Conservation (phyloP, 1,284 basidiomycete species). For the Apiotrichum sp. region DNA sequence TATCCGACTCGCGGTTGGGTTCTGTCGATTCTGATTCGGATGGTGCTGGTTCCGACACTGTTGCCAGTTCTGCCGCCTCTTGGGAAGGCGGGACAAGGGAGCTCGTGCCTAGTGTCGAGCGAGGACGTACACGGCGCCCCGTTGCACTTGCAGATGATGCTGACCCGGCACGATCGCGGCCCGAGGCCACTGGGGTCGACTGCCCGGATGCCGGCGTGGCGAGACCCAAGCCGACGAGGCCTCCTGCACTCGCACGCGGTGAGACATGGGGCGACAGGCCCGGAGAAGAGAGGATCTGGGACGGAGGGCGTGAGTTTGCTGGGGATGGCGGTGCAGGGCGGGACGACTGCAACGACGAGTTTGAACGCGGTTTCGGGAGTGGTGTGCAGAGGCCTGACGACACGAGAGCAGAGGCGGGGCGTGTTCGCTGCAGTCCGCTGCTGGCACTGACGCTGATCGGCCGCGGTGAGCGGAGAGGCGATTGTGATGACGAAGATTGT, state of each 20-base stretch:
- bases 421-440: not conserved
- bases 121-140: slow-evolving; percentile 4
- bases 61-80: not conserved
- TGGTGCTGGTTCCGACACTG: not conserved
- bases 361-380: slow-evolving; percentile 21
- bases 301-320: slow-evolving; percentile 28
- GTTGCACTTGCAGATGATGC: not conserved
- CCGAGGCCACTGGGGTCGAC: not conserved
- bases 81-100: not conserved
- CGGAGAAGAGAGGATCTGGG: slow-evolving; percentile 18
- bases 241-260: not conserved
- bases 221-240: not conserved
- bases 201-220: not conserved
- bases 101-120: slow-evolving; percentile 7
- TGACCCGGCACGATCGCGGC: slow-evolving; percentile 6
- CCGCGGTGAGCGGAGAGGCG: not conserved
- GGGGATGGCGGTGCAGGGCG: slow-evolving; percentile 41
- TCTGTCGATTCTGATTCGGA: no score
- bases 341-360: slow-evolving; percentile 22
- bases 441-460: not conserved
- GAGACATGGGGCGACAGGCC: slow-evolving; percentile 5
- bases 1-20: not conserved
- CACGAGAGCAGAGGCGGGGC: not conserved
- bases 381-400: not conserved
- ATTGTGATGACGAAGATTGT: not conserved